These are phyloP conservation scores for Asterophora parasitica DNA, from an alignment of 768 basidiomycete species.

Conservation along the genomic window DNA sequence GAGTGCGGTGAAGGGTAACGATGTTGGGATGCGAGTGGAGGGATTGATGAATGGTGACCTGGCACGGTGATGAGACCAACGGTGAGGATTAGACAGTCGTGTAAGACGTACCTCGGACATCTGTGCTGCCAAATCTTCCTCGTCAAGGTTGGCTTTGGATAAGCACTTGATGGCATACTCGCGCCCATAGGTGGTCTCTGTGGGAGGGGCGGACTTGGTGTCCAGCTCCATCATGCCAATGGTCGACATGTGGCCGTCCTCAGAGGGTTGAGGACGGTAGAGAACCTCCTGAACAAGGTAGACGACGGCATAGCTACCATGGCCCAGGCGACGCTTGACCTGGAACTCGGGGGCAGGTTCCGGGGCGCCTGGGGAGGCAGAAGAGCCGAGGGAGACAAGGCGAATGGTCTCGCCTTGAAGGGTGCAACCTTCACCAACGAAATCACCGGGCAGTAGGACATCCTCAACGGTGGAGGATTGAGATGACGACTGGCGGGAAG, in stretches of 20 bases:
- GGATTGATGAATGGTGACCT: conserved; percentile 95
- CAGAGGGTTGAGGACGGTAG: conserved; percentile 41
- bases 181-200: conserved; percentile 57
- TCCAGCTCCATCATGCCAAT: conserved; percentile 55
- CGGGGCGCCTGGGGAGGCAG: conserved; percentile 25
- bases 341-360: conserved; percentile 67
- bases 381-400: conserved; percentile 43
- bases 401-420: conserved; percentile 66
- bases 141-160: conserved; percentile 88
- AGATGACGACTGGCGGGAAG: conserved; percentile 30
- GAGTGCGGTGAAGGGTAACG: conserved; percentile 88
- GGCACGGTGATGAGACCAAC: conserved; percentile 12
- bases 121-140: conserved; percentile 83
- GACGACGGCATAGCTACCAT: conserved; percentile 90
- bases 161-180: conserved; percentile 96
- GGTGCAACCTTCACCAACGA: conserved; percentile 61
- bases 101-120: conserved; percentile 70
- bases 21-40: conserved; percentile 88
- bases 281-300: conserved; percentile 83
- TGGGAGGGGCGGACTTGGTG: conserved; percentile 25
- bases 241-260: conserved; percentile 53
- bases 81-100: conserved; percentile 2
- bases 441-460: conserved; percentile 67
- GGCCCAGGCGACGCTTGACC: conserved; percentile 81
- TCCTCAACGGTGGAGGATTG: conserved; percentile 46